These are phyloP conservation scores for Aspergillus sp. DNA, from an alignment of 2,329 filamentous ascomycete species.

Conservation along the genomic window DNA sequence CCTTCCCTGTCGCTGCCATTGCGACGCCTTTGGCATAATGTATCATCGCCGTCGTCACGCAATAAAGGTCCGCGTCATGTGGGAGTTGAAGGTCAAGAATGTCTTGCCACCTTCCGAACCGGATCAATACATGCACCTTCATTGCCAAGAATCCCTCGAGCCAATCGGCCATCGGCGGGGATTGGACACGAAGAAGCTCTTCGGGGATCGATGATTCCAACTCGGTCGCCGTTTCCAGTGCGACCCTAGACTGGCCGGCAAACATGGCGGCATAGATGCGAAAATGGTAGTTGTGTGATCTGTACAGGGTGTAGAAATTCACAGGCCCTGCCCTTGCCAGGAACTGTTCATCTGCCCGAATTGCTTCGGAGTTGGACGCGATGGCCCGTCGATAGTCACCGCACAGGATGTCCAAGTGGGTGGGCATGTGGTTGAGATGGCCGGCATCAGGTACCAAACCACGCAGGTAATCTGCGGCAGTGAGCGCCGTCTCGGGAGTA, in stretches of 20 bases:
- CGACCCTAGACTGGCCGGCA: conserved; percentile 62
- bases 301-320: conserved; percentile 77
- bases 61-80: conserved; percentile 61
- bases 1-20: conserved; percentile 56
- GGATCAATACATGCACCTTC: conserved; percentile 67
- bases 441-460: conserved; percentile 67
- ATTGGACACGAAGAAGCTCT: conserved; percentile 61
- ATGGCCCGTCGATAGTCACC: conserved; percentile 70
- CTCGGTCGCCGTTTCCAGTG: conserved; percentile 58
- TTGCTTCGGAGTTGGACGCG: conserved; percentile 65
- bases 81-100: conserved; percentile 60
- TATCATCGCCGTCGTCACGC: conserved; percentile 65
- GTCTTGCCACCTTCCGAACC: conserved; percentile 72
- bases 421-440: conserved; percentile 74
- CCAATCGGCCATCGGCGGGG: conserved; percentile 77
- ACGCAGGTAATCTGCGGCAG: conserved; percentile 61
- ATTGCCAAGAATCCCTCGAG: conserved; percentile 70
- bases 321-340: conserved; percentile 56
- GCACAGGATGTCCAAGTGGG: conserved; percentile 71
- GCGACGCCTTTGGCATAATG: conserved; percentile 70
- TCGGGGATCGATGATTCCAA: conserved; percentile 65
- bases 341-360: conserved; percentile 67
- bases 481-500: conserved; percentile 62
- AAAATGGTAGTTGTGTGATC: conserved; percentile 73
- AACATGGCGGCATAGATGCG: conserved; percentile 78